Evolutionary conservation across 2,329 filamentous ascomycete genomes (phyloP), one percentile per base, ranked within the genome.

Genomic region (Alternaria infectoria): DNA sequence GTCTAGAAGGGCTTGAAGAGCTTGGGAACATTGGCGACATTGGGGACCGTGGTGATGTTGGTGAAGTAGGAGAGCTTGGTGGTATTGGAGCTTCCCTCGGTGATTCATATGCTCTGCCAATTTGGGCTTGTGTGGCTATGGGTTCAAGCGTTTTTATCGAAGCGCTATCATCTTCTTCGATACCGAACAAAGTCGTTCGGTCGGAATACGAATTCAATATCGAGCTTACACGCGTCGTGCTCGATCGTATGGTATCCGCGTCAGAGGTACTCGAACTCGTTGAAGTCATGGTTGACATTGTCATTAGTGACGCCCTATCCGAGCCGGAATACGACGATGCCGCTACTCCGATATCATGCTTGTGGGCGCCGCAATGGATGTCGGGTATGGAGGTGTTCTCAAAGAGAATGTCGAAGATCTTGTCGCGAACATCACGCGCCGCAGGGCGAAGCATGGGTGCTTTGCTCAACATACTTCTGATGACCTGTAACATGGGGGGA

Each of bases 381-480:
- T 74, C 69, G 9, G 73, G 71, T 52, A 80, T 77, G 1, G 69
- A 69, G 1, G 77, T 77, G 28, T 74, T 67, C 17, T 73, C 70
- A 25, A 71, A 63, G 11, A 80, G 60, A 17, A 80, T 76, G 6
- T 75, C 74, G 3, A 76, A 67, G 7, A 81, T 59, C 21, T 75
- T 74, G 56, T 82, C 79, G 9, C 81, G 77, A 6, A 84, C 81
- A 54, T 79, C 77, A 13, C 76, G 68, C 8, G 82, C 82, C 2
- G 74, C 75, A 2, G 83, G 83, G 17, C 83, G 77, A 7, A 80
- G 66, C 21, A 68, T 71, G 0, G 83, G 81, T 9, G 80, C 79
- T 59, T 74, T 78, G 57, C 72, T 76, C 54, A 84, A 71, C 82
- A 84, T 85, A 17, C 66, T 73, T 40, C 79, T 75, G 25, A 83